phyloP scores from a whole-genome alignment of 192 early-diverging fungal species.

The Podila horticola region DNA sequence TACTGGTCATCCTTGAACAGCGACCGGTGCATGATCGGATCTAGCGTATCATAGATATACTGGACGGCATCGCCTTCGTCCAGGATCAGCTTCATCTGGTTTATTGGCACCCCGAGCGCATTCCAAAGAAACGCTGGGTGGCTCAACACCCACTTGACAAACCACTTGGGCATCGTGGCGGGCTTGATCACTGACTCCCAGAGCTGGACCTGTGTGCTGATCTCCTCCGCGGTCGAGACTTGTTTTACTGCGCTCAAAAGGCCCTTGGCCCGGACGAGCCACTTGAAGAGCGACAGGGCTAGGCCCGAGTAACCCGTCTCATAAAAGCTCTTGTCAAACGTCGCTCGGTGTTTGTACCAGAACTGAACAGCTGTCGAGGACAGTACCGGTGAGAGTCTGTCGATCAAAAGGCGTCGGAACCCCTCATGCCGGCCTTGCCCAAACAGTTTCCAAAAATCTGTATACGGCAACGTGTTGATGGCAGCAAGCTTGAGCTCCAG shows the following conservation, averaged over 20 bases:
- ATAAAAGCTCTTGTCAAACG: conserved; percentile 72
- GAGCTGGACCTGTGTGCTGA: conserved; percentile 68
- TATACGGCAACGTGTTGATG: conserved; percentile 66
- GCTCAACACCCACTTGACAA: conserved; percentile 73
- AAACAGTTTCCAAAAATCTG: conserved; percentile 83
- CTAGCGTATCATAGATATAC: conserved; percentile 85
- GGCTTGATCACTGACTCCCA: conserved; percentile 76
- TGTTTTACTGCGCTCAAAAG: conserved; percentile 62
- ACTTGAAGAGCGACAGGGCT: conserved; percentile 74
- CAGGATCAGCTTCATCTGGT: conserved; percentile 87
- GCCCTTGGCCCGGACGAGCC: conserved; percentile 68
- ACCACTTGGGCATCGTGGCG: conserved; percentile 63
- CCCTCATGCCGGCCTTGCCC: conserved; percentile 71
- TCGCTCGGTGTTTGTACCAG: conserved; percentile 74
- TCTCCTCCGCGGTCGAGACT: conserved; percentile 61
- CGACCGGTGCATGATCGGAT: conserved; percentile 74
- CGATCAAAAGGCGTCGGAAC: conserved; percentile 71
- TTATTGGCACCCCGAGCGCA: conserved; percentile 84
- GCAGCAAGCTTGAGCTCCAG: conserved; percentile 87
- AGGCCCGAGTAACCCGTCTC: conserved; percentile 89
- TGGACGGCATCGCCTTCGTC: conserved; percentile 81
- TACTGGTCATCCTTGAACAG: conserved; percentile 79
- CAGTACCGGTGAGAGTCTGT: conserved; percentile 74
- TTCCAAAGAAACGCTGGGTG: conserved; percentile 88
- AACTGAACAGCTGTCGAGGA: conserved; percentile 80